Conservation (phyloP, 441 rosid species). For the Geranium incanum region DNA sequence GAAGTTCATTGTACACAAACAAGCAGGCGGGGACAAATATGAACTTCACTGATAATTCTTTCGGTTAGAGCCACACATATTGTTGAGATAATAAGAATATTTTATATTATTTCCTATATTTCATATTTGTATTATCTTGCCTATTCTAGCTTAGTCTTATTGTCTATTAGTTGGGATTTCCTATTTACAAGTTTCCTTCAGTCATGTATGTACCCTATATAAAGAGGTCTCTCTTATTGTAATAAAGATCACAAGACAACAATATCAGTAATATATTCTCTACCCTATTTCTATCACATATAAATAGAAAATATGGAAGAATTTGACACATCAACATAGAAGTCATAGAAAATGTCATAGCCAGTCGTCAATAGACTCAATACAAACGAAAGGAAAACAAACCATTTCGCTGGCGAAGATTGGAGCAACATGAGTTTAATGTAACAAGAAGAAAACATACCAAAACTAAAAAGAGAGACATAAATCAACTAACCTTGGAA, state of each 20-base stretch:
- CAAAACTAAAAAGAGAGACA: slow-evolving; percentile 8
- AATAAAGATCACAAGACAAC: no score
- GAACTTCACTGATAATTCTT: not conserved
- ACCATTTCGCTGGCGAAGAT: not conserved
- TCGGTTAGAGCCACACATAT: not conserved
- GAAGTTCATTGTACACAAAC: not conserved
- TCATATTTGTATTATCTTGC: no score
- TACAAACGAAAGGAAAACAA: not conserved
- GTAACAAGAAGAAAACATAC: not conserved
- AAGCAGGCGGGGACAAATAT: not conserved
- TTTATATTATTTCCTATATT: no score
- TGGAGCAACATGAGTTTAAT: slow-evolving; percentile 5
- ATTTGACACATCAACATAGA: slow-evolving; percentile 2
- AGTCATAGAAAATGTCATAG: slow-evolving; percentile 3
- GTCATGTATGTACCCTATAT: no score
- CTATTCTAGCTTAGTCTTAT: no score
- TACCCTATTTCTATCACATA: no score
- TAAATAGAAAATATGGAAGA: not conserved
- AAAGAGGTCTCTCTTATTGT: no score
- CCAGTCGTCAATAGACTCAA: not conserved
- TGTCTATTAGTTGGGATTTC: no score
- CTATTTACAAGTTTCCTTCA: no score
- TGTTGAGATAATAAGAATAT: no score
- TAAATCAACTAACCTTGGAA: slow-evolving; percentile 60
- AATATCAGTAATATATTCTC: no score